Evolutionary conservation across 352 stramenopile genomes (phyloP), one percentile per base, ranked within the genome.

Genomic region (Phytophthora quininea): DNA sequence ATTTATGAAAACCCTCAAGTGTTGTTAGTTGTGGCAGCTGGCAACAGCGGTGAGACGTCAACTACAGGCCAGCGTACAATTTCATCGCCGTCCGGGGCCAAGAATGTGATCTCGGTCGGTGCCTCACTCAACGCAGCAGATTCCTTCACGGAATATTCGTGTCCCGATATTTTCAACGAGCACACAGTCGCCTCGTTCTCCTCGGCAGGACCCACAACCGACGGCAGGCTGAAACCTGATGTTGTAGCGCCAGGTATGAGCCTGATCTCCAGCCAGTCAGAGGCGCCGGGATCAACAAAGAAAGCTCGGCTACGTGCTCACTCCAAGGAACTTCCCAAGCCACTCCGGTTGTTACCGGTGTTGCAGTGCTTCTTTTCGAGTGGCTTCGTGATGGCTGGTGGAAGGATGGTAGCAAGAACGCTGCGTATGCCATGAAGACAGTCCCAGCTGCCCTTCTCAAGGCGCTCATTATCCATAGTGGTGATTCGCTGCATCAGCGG

Each of bases 161-260:
- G 87, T n/a, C 61, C 76, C 2, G 65, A 75, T 10, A 74, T 92
- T 12, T 91, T 92, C 54, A 94, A 94, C 50, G 73, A 91, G 30
- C 69, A 71, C 45, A 89, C 88, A 1, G 79, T 97, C 5, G 89
- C 89, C 12, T 90, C 79, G 14, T 97, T 97, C 67, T 96, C 85
- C 11, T 95, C 84, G 14, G 73, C 74, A 12, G 91, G 91, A 0
- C 90, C 90, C 1, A 97, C 91, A 2, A 80, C 74, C 1, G 90
- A 97, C 67, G 82, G 82, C 5, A 79, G 91, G 27, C 71, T 97
- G 46, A 97, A 97, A 67, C 91, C 91, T 11, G 91, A 97, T 29
- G 73, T 97, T 15, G 80, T 97, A 5, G 89, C 86, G 2, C 91
- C 91, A 1, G 91, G 91, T 12, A 94, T 95, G 79, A 77, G 82